phyloP scores from a whole-genome alignment of 139 green algal species.

The Auxenochlorella protothecoides region DNA sequence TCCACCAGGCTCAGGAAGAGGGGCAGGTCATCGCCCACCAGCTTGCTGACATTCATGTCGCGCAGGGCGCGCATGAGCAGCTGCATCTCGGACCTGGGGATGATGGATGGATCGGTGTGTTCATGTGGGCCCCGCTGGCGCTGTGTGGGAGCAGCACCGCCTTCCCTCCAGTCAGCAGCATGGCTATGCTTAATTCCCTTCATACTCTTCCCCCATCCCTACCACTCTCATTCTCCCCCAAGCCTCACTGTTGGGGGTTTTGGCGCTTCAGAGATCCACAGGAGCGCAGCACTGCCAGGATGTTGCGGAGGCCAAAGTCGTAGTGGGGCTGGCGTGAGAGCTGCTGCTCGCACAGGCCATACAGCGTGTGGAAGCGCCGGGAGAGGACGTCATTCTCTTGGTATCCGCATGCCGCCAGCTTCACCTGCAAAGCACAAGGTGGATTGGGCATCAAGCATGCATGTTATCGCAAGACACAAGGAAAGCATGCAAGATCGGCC shows the following conservation, averaged over 20 bases:
- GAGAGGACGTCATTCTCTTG: constrained; percentile 88
- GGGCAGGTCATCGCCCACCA: constrained; percentile 90
- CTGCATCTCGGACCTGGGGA: constrained; percentile 42
- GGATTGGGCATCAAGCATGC: too few species aligned
- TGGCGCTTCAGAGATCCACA: constrained; percentile 62
- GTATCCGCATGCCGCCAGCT: constrained; percentile 85
- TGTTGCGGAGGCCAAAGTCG: constrained; percentile 95
- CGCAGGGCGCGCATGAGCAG: constrained; percentile 77
- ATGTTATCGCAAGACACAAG: too few species aligned
- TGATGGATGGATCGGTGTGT: neutral
- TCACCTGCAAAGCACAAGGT: constrained; percentile 34
- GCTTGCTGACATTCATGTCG: constrained; percentile 98
- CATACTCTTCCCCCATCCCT: too few species aligned
- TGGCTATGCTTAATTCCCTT: too few species aligned
- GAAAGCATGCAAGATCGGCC: too few species aligned
- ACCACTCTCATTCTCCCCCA: constrained; percentile 2
- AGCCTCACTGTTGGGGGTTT: constrained; percentile 65
- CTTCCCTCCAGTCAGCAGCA: too few species aligned
- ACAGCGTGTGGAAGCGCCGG: constrained; percentile 95
- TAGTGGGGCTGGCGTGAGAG: constrained; percentile 95
- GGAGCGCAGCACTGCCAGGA: constrained; percentile 83
- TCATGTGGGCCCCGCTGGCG: neutral
- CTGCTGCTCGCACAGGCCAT: constrained; percentile 95
- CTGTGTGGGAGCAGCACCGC: too few species aligned
- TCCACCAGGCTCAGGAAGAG: constrained; percentile 91